Evolutionary conservation across 768 basidiomycete species (phyloP).

Genomic region (Nidularia sp.): DNA sequence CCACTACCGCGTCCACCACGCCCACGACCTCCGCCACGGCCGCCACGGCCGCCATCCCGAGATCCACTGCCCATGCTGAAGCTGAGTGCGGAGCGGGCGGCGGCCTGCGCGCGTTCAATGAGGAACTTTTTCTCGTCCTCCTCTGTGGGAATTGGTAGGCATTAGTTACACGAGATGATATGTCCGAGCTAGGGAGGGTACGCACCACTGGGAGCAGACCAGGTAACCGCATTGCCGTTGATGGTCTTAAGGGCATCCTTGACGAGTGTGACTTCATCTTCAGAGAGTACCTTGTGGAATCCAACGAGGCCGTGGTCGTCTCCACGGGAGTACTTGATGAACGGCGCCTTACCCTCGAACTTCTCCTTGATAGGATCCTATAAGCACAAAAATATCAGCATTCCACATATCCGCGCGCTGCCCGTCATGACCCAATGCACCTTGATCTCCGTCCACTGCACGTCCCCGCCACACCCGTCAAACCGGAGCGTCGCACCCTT

Average conservation of each 20-base stretch:
- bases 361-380: slow-evolving; percentile 46
- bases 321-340: slow-evolving; percentile 45
- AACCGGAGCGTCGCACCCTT: slow-evolving; percentile 54
- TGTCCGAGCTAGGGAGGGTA: background rate
- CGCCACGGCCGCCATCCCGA: slow-evolving; percentile 10
- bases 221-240: slow-evolving; percentile 59
- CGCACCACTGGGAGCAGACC: slow-evolving; percentile 59
- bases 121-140: slow-evolving; percentile 71
- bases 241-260: slow-evolving; percentile 62
- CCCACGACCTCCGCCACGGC: slow-evolving; percentile 19
- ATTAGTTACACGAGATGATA: background rate
- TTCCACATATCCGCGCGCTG: too few species aligned
- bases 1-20: slow-evolving; percentile 30
- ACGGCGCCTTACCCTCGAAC: slow-evolving; percentile 46
- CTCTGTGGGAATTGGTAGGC: slow-evolving; percentile 36
- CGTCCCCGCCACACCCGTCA: slow-evolving; percentile 50
- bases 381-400: background rate
- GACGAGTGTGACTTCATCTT: slow-evolving; percentile 70
- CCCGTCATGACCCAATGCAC: slow-evolving; percentile 11
- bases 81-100: slow-evolving; percentile 49
- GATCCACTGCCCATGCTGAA: slow-evolving; percentile 17
- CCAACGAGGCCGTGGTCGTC: slow-evolving; percentile 49
- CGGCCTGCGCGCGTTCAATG: slow-evolving; percentile 67
- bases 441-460: slow-evolving; percentile 49
- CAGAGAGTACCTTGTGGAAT: slow-evolving; percentile 63